Conservation (phyloP, 495 filamentous ascomycete species). For the Neurospora tetrasperma region DNA sequence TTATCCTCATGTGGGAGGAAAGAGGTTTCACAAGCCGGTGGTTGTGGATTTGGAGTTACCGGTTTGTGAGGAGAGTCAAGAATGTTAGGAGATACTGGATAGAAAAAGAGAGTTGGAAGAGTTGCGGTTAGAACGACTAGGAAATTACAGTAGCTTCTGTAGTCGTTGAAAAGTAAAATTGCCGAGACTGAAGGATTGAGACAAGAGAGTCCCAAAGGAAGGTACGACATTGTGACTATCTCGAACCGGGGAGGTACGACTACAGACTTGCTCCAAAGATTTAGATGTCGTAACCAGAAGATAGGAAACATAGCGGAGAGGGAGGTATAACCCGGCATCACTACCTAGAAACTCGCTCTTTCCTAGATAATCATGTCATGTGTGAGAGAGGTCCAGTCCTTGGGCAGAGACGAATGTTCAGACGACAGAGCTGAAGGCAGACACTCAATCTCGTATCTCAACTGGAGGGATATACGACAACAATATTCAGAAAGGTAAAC, state of each 20-base stretch:
- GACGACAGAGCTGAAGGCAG: neutral
- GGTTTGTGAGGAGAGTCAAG: conserved; percentile 26
- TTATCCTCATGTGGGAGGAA: conserved; percentile 49
- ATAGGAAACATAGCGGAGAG: neutral
- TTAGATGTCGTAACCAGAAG: neutral
- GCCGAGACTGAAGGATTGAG: too few species aligned
- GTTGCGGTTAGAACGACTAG: neutral
- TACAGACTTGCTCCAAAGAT: neutral
- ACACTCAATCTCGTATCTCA: neutral
- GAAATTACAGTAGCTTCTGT: neutral
- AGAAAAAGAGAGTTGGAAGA: neutral
- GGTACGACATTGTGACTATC: neutral
- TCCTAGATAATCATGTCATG: neutral
- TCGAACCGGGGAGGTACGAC: neutral
- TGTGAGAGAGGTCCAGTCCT: neutral
- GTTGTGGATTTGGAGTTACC: conserved; percentile 69
- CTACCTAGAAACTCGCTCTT: neutral
- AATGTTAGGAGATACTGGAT: neutral
- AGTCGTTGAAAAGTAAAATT: too few species aligned
- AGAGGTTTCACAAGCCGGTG: conserved; percentile 62
- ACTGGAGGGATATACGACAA: too few species aligned
- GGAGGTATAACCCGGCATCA: neutral
- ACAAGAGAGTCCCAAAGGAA: neutral
- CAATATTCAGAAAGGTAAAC: neutral
- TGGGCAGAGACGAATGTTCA: neutral